Percentiles rank a stretch among this genome's conserved stretches.
These are phyloP conservation scores for Piper longum DNA, from an alignment of 164 flowering plant species.

Conservation along the genomic window DNA sequence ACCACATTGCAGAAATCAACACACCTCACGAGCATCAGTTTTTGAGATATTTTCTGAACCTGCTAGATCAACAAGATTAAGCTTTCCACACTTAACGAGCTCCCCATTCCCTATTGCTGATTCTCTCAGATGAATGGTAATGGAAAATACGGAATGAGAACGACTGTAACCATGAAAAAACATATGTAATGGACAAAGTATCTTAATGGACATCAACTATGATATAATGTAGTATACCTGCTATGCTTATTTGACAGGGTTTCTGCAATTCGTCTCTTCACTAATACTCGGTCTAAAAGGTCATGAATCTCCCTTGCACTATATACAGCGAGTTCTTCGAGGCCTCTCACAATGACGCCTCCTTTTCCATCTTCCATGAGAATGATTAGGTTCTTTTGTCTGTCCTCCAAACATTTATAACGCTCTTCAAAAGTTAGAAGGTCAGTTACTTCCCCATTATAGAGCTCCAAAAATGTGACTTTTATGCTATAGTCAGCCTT, in stretches of 20 bases:
- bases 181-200: too few relatives aligned
- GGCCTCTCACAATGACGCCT: conserved; percentile 21
- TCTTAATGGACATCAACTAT: not conserved
- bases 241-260: conserved; percentile 23
- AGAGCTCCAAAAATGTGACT: conserved; percentile 26
- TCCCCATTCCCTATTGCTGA: conserved; percentile 14
- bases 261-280: conserved; percentile 20
- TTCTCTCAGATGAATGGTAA: conserved; percentile 19
- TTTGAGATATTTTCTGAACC: conserved; percentile 21
- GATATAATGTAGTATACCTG: conserved; percentile 8
- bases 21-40: conserved; percentile 24
- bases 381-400: conserved; percentile 18
- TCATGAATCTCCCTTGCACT: conserved; percentile 21
- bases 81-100: conserved; percentile 23
- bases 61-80: conserved; percentile 24
- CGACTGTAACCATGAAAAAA: conserved; percentile 9
- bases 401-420: conserved; percentile 11
- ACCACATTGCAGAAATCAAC: too few relatives aligned
- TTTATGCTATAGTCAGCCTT: conserved; percentile 24
- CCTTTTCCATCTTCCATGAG: conserved; percentile 26
- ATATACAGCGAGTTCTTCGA: conserved; percentile 22
- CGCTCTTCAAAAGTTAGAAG: conserved; percentile 18
- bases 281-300: conserved; percentile 20
- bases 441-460: conserved; percentile 27
- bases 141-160: conserved; percentile 22